Evolutionary conservation across 2,329 filamentous ascomycete genomes (phyloP), one percentile per base, ranked within the genome.

Genomic region (Anthostomella pinea): DNA sequence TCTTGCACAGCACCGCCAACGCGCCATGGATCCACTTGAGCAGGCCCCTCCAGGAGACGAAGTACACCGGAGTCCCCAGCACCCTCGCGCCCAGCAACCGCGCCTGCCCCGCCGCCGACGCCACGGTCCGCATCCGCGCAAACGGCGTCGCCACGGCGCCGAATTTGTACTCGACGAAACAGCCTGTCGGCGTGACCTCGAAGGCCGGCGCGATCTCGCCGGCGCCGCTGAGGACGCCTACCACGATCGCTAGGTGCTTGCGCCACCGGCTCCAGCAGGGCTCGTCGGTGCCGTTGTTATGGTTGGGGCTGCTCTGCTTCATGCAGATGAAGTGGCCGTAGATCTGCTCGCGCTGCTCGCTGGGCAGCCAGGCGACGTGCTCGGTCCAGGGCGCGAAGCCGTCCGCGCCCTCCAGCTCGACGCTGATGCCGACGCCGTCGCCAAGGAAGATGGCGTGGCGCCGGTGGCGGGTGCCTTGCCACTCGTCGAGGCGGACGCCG

Each of bases 251-350:
- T 23, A 34, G 17, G 24, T 34, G 32, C 23, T 25, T 16, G 11
- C 27, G 26, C 24, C 32, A 34, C 7, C 16, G 18, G 7, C 18
- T 22, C 32, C 32, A 34, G 10, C 16, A 26, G 4, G 14, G 10
- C 6, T 23, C 32, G 3, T 33, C 31, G 21, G 15, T 21, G 8
- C 11, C 16, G 31, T 33, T 15, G 21, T 23, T 23, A 11, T 23
- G 8, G 11, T 26, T 13, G 24, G 6, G 11, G 24, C 15, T 26
- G 24, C 15, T 14, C 15, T 26, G 23, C 24, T 34, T 34, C 32
- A 34, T 34, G 32, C 32, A 34, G 9, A 34, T 15, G 14, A 34
- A 34, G 10, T 34, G 32, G n/a, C 32, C 32, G 32, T 34, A 34
- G 5, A 34, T 25, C 18, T 34, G 23, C 24, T 34, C 32, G 7